Evolutionary conservation across 1,284 basidiomycete species (phyloP).

Genomic region (Spongiforma sp.): DNA sequence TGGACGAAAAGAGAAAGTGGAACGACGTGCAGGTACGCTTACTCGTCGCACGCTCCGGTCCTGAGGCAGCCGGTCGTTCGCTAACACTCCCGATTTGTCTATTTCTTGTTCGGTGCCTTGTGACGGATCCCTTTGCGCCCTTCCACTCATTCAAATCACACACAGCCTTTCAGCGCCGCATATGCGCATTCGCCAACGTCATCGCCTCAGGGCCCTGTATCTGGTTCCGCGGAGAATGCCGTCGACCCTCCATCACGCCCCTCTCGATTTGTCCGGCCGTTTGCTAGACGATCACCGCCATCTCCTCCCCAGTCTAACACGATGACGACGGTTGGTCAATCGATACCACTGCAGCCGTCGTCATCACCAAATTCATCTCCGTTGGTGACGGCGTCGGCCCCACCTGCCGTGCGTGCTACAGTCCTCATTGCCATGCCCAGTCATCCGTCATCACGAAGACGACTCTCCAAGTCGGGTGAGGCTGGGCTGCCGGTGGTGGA

Average conservation of each 20-base stretch:
- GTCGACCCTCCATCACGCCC: conserved; percentile 14
- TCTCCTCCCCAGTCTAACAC: conserved; percentile 12
- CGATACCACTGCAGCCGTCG: not conserved
- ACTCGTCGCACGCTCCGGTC: too few relatives aligned
- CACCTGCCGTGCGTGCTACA: conserved; percentile 41
- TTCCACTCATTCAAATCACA: not conserved
- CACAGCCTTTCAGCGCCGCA: conserved; percentile 45
- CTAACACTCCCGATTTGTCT: too few relatives aligned
- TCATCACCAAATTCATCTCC: conserved; percentile 19
- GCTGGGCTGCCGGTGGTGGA: conserved; percentile 52
- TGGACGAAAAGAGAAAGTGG: conserved; percentile 40
- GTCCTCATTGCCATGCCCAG: conserved; percentile 62
- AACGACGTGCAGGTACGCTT: conserved; percentile 40
- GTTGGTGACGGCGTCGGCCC: conserved; percentile 6
- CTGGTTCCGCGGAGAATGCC: conserved; percentile 9
- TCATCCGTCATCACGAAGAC: conserved; percentile 26
- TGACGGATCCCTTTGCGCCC: not conserved
- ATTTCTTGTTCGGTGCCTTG: too few relatives aligned
- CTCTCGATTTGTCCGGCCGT: conserved; percentile 22
- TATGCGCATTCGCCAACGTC: conserved; percentile 32
- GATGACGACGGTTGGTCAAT: not conserved
- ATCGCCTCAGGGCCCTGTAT: conserved; percentile 7
- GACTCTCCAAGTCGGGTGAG: conserved; percentile 38
- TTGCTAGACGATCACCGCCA: conserved; percentile 19
- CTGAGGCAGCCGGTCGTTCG: too few relatives aligned